A percentile compares a stretch with the other conserved stretches of the same genome.
These are phyloP conservation scores for Populus hybrid DNA, from an alignment of 441 rosid species.

Conservation along the genomic window DNA sequence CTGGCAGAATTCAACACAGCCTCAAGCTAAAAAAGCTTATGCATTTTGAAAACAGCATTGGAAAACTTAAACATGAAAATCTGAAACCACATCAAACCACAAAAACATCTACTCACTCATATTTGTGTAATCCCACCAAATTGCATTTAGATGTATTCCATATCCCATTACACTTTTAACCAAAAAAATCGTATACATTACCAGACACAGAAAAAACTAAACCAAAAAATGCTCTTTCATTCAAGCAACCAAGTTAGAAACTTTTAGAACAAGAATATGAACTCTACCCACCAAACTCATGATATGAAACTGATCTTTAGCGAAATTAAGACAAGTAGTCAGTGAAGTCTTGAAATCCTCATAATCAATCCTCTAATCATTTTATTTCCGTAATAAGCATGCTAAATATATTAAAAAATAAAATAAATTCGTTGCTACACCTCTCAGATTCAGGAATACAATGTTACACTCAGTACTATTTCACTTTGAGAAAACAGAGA, in stretches of 20 bases:
- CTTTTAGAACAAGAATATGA: not conserved
- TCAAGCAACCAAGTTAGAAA: not conserved
- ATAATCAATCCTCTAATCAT: conserved; percentile 23
- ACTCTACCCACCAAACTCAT: conserved; percentile 48
- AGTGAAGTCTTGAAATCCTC: conserved; percentile 64
- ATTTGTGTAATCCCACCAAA: not conserved
- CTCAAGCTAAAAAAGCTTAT: conserved; percentile 1
- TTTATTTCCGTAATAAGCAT: not conserved
- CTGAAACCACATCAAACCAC: not conserved
- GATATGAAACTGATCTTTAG: conserved; percentile 81
- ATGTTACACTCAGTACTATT: not conserved
- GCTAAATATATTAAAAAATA: not conserved
- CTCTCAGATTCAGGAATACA: not conserved
- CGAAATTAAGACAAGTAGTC: conserved; percentile 66
- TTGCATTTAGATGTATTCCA: not conserved
- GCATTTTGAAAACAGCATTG: not conserved
- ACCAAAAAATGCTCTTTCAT: not conserved
- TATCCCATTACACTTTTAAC: not conserved
- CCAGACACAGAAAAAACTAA: not conserved
- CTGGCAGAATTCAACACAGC: not conserved
- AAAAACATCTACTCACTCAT: not conserved
- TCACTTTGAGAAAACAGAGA: not conserved
- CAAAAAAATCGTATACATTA: not conserved
- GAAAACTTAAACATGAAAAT: not conserved
- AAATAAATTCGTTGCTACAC: not conserved